A percentile compares a stretch with the other conserved stretches of the same genome.
These are phyloP conservation scores for Brettanomyces anomalus DNA, from an alignment of 805 yeast species.

Conservation along the genomic window DNA sequence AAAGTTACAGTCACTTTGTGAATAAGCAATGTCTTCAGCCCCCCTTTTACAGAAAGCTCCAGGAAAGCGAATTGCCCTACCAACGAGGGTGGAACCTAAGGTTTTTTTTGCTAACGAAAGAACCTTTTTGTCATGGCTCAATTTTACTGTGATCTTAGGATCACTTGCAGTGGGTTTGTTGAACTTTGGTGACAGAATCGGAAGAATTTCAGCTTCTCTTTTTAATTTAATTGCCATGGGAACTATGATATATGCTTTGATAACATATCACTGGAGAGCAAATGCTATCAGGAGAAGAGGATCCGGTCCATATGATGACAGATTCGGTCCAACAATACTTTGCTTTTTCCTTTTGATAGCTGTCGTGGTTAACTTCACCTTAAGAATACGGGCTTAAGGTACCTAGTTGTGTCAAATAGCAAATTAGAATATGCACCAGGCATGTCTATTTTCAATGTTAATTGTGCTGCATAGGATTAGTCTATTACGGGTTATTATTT, in stretches of 20 bases:
- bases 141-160: constrained; percentile 96
- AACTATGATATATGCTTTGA: constrained; percentile 91
- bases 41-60: constrained; percentile 13
- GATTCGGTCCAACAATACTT: constrained; percentile 96
- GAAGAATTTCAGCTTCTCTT: constrained; percentile 85
- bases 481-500: too few species aligned
- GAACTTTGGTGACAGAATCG: constrained; percentile 92
- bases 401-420: neutral
- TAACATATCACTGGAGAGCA: constrained; percentile 99
- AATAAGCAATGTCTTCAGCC: neutral
- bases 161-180: constrained; percentile 93
- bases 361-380: constrained; percentile 82
- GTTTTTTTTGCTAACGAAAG: constrained; percentile 98
- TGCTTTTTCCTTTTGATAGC: constrained; percentile 91
- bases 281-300: constrained; percentile 97
- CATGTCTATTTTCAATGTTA: too few species aligned
- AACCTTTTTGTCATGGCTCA: constrained; percentile 96
- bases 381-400: constrained; percentile 56
- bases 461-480: too few species aligned
- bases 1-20: neutral
- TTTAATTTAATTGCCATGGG: constrained; percentile 97
- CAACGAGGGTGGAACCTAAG: constrained; percentile 97
- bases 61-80: constrained; percentile 90
- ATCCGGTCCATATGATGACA: constrained; percentile 97
- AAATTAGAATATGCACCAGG: too few species aligned